These are phyloP conservation scores for Bathelium albidoporum DNA, from an alignment of 495 filamentous ascomycete genomes.

Conservation along the genomic window DNA sequence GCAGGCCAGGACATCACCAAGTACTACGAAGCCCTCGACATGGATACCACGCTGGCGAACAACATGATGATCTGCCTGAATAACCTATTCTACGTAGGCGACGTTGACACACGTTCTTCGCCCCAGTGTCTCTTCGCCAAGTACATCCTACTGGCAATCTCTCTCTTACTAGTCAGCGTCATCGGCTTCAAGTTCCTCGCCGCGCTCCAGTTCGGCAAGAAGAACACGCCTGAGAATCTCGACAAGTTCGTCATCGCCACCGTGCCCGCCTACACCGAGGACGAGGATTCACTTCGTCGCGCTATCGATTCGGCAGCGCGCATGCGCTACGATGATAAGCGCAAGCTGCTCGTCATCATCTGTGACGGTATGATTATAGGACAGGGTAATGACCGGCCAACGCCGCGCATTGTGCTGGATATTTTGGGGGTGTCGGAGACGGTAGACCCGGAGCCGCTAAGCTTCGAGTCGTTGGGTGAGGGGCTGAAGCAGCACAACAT, in stretches of 20 bases:
- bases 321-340: constrained; percentile 97
- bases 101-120: constrained; percentile 86
- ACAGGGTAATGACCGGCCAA: constrained; percentile 93
- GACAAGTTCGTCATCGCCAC: constrained; percentile 99
- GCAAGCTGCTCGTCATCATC: constrained; percentile 85
- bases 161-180: constrained; percentile 66
- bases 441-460: constrained; percentile 92
- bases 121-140: constrained; percentile 74
- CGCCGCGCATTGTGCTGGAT: constrained; percentile 90
- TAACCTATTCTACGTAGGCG: constrained; percentile 91
- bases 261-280: constrained; percentile 95
- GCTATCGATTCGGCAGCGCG: constrained; percentile 93
- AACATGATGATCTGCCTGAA: constrained; percentile 80
- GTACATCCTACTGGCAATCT: constrained; percentile 87
- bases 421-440: constrained; percentile 90
- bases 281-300: constrained; percentile 91
- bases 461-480: constrained; percentile 94
- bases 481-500: constrained; percentile 98
- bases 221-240: constrained; percentile 85
- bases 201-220: constrained; percentile 83
- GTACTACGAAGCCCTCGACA: constrained; percentile 60
- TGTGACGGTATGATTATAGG: constrained; percentile 99
- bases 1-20: constrained; percentile 74
- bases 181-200: constrained; percentile 96
- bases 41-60: constrained; percentile 43